A percentile compares a stretch with the other conserved stretches of the same genome.
These are phyloP conservation scores for Suhomyces terraborum DNA, from an alignment of 1,139 yeast species.

Conservation along the genomic window DNA sequence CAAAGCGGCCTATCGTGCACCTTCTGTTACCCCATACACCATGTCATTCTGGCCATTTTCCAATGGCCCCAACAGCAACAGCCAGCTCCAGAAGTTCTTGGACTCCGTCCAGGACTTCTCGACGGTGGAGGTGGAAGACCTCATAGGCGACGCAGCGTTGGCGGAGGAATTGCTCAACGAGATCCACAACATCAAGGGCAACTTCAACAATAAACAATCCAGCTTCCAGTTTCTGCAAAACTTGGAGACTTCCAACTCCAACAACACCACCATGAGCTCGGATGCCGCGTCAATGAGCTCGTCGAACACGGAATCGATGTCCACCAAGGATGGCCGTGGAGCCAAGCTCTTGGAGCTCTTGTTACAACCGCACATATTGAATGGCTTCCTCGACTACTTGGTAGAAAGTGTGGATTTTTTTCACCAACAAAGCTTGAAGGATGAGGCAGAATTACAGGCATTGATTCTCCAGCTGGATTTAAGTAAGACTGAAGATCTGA, in stretches of 20 bases:
- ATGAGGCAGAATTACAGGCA: constrained; percentile 20
- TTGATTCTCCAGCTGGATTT: constrained; percentile 9
- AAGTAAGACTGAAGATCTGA: constrained; percentile 5
- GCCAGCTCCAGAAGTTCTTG: constrained; percentile 45
- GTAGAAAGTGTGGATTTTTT: constrained; percentile 43
- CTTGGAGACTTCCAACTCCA: constrained; percentile 2
- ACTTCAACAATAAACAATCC: constrained; percentile 28
- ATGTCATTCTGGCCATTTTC: constrained; percentile 57
- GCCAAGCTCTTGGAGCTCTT: constrained; percentile 45
- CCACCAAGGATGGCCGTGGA: constrained; percentile 40
- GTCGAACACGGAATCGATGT: constrained; percentile 32
- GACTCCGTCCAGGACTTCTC: constrained; percentile 41
- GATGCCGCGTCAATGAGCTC: constrained; percentile 45
- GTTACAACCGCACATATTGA: constrained; percentile 48
- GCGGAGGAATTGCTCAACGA: constrained; percentile 46
- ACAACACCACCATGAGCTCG: constrained; percentile 12
- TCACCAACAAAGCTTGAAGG: constrained; percentile 31
- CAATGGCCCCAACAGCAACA: constrained; percentile 41
- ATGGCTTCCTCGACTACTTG: constrained; percentile 37
- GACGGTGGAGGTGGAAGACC: constrained; percentile 37
- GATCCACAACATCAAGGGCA: constrained; percentile 43
- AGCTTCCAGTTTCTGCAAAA: constrained; percentile 38
- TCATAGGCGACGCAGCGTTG: constrained; percentile 36
- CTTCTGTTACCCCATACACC: constrained; percentile 2
- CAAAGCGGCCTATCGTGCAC: not conserved